phyloP scores from a whole-genome alignment of 2,329 filamentous ascomycete species.

The Tolypocladium album region DNA sequence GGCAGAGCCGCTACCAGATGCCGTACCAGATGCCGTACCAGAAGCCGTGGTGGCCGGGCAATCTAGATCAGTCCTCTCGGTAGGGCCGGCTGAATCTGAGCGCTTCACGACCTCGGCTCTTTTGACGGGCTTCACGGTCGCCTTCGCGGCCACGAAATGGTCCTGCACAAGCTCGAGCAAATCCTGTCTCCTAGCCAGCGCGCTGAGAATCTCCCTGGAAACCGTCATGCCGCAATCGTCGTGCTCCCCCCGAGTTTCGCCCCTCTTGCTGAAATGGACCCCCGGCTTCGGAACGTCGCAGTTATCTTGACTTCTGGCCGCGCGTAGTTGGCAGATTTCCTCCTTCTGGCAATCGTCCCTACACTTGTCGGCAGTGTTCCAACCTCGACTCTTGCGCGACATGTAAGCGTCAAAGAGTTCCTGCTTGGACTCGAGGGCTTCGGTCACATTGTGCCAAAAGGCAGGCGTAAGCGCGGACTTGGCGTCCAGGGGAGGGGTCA shows the following conservation, averaged over 20 bases:
- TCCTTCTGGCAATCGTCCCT: conserved; percentile 27
- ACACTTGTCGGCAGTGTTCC: conserved; percentile 25
- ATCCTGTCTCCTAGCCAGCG: conserved; percentile 13
- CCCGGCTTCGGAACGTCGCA: conserved; percentile 28
- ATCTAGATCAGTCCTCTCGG: not conserved
- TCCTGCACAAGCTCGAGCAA: conserved; percentile 13
- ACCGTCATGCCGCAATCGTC: conserved; percentile 20
- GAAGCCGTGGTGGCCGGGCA: not conserved
- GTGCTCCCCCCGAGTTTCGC: conserved; percentile 7
- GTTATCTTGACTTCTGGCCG: conserved; percentile 39
- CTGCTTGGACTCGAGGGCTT: conserved; percentile 30
- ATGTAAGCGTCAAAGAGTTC: conserved; percentile 35
- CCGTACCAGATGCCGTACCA: not conserved
- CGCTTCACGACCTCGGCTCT: not conserved
- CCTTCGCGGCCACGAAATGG: not conserved
- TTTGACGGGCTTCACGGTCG: not conserved
- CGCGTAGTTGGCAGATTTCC: conserved; percentile 42
- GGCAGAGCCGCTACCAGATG: not conserved
- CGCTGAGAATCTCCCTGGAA: conserved; percentile 12
- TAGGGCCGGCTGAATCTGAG: not conserved
- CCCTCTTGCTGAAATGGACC: conserved; percentile 21
- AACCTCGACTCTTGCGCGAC: conserved; percentile 35
- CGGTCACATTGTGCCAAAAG: conserved; percentile 50
- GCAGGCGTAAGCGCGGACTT: conserved; percentile 38
- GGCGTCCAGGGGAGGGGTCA: conserved; percentile 26